Conservation (phyloP, 345 rosid genomes). For the Zanthoxylum bungeanum region DNA sequence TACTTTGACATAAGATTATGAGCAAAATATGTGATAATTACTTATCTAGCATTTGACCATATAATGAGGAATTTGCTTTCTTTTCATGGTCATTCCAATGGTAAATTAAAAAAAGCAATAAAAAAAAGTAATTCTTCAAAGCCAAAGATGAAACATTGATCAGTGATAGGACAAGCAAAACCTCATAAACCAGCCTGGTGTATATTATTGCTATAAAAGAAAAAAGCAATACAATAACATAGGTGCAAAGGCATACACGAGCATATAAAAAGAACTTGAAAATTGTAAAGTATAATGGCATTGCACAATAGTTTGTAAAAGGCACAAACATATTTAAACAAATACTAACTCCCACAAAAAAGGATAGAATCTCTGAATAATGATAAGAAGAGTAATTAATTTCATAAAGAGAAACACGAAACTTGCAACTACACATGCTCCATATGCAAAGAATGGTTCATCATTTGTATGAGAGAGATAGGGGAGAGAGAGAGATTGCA, state of each 20-base stretch:
- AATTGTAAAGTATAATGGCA: neutral
- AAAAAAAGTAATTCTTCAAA: no score
- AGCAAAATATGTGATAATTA: slow-evolving; percentile 8
- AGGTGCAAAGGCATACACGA: neutral
- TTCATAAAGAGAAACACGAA: neutral
- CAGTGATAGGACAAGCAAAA: neutral
- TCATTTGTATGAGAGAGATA: neutral
- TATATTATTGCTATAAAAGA: neutral
- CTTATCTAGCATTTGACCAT: slow-evolving; percentile 3
- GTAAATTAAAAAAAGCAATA: no score
- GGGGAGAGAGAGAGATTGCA: slow-evolving; percentile 1
- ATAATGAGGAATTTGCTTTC: slow-evolving; percentile 1
- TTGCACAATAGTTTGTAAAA: neutral
- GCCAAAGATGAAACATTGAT: slow-evolving; percentile 5
- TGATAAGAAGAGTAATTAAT: neutral
- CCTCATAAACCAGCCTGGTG: slow-evolving; percentile 11
- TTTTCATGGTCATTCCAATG: neutral
- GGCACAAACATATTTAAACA: neutral
- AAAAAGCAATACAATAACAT: neutral
- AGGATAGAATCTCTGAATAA: neutral
- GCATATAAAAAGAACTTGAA: neutral
- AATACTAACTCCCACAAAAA: neutral
- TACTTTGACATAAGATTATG: neutral
- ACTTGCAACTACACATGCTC: neutral
- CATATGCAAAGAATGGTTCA: neutral